Conservation (phyloP, 1,284 basidiomycete species). For the Puccinia polysora region DNA sequence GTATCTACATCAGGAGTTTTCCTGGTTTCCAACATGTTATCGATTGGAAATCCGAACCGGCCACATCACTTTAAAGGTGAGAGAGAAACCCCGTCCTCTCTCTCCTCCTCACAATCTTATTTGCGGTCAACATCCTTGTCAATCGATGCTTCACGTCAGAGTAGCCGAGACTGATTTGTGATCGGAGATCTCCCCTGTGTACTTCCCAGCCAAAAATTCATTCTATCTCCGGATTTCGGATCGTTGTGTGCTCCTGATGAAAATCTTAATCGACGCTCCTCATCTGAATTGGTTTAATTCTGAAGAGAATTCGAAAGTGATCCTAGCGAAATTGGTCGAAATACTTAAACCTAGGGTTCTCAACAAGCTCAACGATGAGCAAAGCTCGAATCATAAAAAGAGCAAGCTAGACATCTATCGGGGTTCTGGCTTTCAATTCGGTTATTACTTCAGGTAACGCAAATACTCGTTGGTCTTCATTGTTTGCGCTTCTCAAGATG, state of each 20-base stretch:
- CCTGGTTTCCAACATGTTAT: no score
- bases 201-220: constrained; percentile 19
- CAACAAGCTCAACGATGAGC: constrained; percentile 1
- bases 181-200: no score
- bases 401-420: constrained; percentile 36
- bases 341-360: constrained; percentile 26
- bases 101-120: no score
- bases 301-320: background rate
- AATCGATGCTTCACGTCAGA: no score
- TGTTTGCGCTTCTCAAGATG: background rate
- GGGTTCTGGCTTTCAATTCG: constrained; percentile 21
- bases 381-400: background rate
- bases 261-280: constrained; percentile 18
- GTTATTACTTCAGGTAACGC: constrained; percentile 27
- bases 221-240: constrained; percentile 25
- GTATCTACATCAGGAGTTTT: no score
- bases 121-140: no score
- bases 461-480: background rate
- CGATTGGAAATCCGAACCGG: no score
- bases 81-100: no score
- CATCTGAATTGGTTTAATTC: constrained; percentile 20
- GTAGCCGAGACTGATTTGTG: no score
- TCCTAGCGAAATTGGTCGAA: constrained; percentile 9
- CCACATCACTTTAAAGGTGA: no score
- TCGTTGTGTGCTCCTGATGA: constrained; percentile 26